phyloP scores from a whole-genome alignment of 768 basidiomycete genomes.

The Ephemerocybe angulata region DNA sequence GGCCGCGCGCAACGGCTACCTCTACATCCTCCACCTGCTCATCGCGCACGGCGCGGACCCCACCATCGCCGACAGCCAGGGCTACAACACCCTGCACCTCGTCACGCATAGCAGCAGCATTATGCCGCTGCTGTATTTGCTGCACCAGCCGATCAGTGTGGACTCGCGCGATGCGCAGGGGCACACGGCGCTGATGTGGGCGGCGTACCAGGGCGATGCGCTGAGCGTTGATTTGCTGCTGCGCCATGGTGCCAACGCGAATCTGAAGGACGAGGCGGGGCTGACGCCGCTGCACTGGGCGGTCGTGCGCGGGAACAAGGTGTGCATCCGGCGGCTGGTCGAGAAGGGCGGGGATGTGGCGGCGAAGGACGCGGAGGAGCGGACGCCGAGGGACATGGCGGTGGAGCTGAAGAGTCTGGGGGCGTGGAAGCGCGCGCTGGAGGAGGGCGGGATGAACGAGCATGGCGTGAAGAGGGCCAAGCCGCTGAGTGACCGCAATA shows the following conservation, averaged over 20 bases:
- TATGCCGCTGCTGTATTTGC: no score
- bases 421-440: constrained; percentile 85
- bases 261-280: constrained; percentile 73
- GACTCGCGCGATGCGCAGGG: no score
- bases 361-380: constrained; percentile 76
- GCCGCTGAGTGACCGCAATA: constrained; percentile 77
- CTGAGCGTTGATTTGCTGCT: constrained; percentile 89
- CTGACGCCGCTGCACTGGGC: constrained; percentile 96
- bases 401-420: constrained; percentile 86
- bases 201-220: constrained; percentile 97
- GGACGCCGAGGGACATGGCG: constrained; percentile 94
- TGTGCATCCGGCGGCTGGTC: constrained; percentile 78
- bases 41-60: no score
- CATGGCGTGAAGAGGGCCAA: constrained; percentile 64
- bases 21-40: no score
- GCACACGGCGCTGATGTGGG: constrained; percentile 99
- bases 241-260: constrained; percentile 79
- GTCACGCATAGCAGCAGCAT: no score
- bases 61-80: no score
- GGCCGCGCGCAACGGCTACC: no score
- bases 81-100: no score
- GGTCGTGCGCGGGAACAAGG: constrained; percentile 89
- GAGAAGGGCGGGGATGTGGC: constrained; percentile 83
- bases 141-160: no score
- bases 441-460: constrained; percentile 82